A percentile compares a stretch with the other conserved stretches of the same genome.
phyloP scores from a whole-genome alignment of 768 basidiomycete genomes.

The Cyclocybe aegerita region DNA sequence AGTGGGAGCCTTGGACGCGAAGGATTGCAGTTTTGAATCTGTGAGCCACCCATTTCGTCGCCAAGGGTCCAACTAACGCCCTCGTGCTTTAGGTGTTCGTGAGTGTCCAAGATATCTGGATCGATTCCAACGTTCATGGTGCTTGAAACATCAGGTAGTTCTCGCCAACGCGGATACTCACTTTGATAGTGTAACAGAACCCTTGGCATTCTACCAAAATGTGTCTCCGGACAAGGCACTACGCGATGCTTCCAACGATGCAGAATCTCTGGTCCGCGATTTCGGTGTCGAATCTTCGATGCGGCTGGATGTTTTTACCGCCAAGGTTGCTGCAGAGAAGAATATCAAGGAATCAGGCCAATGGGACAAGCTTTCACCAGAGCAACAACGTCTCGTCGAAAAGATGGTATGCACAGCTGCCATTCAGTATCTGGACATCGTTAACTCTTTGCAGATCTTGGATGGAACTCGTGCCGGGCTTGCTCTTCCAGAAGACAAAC shows the following conservation, averaged over 20 bases:
- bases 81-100: constrained; percentile 64
- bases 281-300: constrained; percentile 77
- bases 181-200: constrained; percentile 51
- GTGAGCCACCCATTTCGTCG: constrained; percentile 37
- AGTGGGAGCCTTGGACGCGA: constrained; percentile 54
- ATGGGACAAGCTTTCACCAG: constrained; percentile 60
- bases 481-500: constrained; percentile 63
- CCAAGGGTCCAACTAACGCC: constrained; percentile 4
- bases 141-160: constrained; percentile 38
- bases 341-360: constrained; percentile 62
- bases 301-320: constrained; percentile 78
- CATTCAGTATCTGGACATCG: not conserved
- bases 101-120: constrained; percentile 29
- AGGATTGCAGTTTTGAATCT: constrained; percentile 64
- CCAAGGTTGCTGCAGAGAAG: constrained; percentile 67
- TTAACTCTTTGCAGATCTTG: constrained; percentile 41
- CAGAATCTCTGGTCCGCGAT: constrained; percentile 69
- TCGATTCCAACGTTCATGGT: constrained; percentile 16
- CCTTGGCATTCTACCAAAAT: constrained; percentile 78
- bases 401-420: constrained; percentile 50
- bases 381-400: constrained; percentile 77
- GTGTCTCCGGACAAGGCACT: constrained; percentile 73
- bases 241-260: constrained; percentile 78
- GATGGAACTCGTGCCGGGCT: constrained; percentile 83
- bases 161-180: constrained; percentile 63